Evolutionary conservation across 345 rosid species (phyloP).

Genomic region (Angophora floribunda): DNA sequence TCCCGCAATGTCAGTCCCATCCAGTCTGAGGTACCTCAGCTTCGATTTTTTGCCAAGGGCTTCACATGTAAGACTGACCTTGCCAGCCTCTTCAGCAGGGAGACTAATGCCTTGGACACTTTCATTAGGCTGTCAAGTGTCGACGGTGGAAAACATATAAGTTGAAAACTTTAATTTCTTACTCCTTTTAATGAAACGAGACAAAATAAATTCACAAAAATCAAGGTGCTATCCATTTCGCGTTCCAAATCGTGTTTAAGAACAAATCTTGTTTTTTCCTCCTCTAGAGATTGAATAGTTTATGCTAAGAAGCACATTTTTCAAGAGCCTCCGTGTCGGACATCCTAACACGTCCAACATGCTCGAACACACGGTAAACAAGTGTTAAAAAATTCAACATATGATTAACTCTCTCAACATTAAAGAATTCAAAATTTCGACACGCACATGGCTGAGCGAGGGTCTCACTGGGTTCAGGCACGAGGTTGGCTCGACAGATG

Average conservation of each 20-base stretch:
- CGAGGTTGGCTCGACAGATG: too few species aligned
- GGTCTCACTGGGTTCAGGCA: too few species aligned
- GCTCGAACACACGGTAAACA: too few species aligned
- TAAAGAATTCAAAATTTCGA: too few species aligned
- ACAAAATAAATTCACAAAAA: neutral
- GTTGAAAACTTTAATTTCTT: neutral
- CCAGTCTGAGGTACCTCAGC: neutral
- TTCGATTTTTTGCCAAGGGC: neutral
- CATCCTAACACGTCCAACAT: too few species aligned
- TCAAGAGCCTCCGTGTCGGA: too few species aligned
- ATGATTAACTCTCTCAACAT: too few species aligned
- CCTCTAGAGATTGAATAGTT: neutral
- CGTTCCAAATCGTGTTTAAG: too few species aligned
- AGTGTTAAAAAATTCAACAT: too few species aligned
- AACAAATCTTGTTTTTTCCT: neutral
- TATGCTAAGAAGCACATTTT: too few species aligned
- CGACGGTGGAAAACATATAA: neutral
- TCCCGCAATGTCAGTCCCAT: neutral
- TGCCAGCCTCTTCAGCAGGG: neutral
- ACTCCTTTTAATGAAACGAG: neutral
- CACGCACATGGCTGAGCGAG: too few species aligned
- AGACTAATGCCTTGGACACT: neutral
- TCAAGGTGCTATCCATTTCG: neutral
- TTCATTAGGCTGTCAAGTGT: neutral
- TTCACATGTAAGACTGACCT: neutral